Evolutionary conservation across 2,329 filamentous ascomycete species (phyloP).

Genomic region (Penicillium sp.): DNA sequence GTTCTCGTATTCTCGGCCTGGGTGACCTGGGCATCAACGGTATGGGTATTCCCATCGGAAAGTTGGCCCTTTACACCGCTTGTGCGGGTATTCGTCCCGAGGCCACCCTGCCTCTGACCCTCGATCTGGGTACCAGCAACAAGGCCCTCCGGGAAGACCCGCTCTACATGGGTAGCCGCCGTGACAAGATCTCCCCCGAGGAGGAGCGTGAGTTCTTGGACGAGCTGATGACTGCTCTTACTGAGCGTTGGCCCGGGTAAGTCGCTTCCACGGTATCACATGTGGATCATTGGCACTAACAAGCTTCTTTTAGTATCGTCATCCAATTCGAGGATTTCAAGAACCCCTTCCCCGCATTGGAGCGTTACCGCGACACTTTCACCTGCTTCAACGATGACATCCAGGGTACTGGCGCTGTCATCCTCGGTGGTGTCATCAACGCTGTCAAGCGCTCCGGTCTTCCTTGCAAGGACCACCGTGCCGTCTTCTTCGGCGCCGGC

Average conservation of each 20-base stretch:
- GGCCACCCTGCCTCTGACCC: constrained; percentile 61
- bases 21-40: constrained; percentile 96
- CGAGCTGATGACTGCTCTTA: constrained; percentile 91
- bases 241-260: constrained; percentile 67
- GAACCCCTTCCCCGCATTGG: constrained; percentile 91
- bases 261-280: no score
- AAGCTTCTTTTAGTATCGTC: constrained; percentile 52
- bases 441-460: constrained; percentile 82
- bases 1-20: constrained; percentile 85
- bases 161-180: constrained; percentile 87
- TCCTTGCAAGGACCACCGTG: constrained; percentile 83
- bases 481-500: constrained; percentile 94
- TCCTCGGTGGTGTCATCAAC: constrained; percentile 77
- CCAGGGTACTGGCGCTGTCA: constrained; percentile 94
- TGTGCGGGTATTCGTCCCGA: constrained; percentile 91
- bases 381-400: constrained; percentile 99
- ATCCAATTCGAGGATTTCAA: constrained; percentile 99
- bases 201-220: constrained; percentile 92
- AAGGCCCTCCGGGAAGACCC: constrained; percentile 70
- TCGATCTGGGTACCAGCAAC: constrained; percentile 66
- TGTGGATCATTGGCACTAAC: no score
- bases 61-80: constrained; percentile 90
- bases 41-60: constrained; percentile 97
- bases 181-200: constrained; percentile 73
- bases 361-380: constrained; percentile 83